phyloP scores from a whole-genome alignment of 495 filamentous ascomycete species.

The Trichoderma gamsii region DNA sequence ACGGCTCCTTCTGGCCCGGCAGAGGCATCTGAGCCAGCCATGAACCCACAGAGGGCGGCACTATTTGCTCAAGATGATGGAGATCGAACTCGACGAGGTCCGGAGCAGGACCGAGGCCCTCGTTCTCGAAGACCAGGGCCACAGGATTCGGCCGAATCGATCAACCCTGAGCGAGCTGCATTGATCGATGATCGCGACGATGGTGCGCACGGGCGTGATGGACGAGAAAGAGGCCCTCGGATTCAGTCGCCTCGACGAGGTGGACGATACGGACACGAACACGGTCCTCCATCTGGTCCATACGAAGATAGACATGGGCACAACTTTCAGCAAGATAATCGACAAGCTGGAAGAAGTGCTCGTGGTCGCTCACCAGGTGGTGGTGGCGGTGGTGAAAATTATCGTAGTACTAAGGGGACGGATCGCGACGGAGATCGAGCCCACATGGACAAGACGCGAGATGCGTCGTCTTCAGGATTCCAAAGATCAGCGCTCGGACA shows the following conservation, averaged over 20 bases:
- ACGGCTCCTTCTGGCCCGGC: constrained; percentile 28
- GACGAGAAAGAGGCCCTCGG: constrained; percentile 41
- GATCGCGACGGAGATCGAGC: constrained; percentile 35
- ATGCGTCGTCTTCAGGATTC: constrained; percentile 28
- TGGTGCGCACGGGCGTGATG: constrained; percentile 30
- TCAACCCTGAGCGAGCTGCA: constrained; percentile 56
- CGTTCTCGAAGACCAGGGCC: constrained; percentile 20
- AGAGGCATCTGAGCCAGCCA: constrained; percentile 31
- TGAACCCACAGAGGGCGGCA: constrained; percentile 40
- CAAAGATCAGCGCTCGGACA: constrained; percentile 28
- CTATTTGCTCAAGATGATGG: constrained; percentile 34
- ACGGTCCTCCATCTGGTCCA: constrained; percentile 29
- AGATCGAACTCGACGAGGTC: constrained; percentile 13
- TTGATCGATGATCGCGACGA: constrained; percentile 39
- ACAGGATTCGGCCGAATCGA: constrained; percentile 27
- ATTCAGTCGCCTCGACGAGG: constrained; percentile 46
- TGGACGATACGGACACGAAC: constrained; percentile 32
- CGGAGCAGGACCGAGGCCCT: constrained; percentile 21
- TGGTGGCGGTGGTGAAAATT: constrained; percentile 21
- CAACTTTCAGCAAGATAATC: constrained; percentile 36
- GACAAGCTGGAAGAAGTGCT: constrained; percentile 31
- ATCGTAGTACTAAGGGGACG: constrained; percentile 21
- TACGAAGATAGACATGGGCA: constrained; percentile 43
- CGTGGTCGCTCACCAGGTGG: constrained; percentile 25
- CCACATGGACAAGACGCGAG: constrained; percentile 30